phyloP scores from a whole-genome alignment of 164 flowering plant species.

The Umbellularia californica region DNA sequence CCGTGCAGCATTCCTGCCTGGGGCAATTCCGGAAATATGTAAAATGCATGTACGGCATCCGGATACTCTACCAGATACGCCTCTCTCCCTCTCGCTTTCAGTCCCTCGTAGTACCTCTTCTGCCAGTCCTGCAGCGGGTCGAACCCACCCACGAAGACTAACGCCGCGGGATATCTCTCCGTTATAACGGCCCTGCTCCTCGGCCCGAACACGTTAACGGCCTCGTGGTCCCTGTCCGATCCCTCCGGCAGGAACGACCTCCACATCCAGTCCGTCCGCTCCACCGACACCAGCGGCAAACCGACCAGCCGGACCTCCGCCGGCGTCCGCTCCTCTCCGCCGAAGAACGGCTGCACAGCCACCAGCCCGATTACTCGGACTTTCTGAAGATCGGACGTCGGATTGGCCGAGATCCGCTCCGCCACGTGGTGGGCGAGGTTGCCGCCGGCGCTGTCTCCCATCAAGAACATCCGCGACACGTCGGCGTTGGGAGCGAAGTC shows the following conservation, averaged over 20 bases:
- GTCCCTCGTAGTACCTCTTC: conserved; percentile 34
- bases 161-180: conserved; percentile 29
- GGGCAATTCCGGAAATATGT: conserved; percentile 36
- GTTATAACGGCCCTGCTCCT: conserved; percentile 23
- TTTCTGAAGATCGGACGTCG: neutral
- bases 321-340: conserved; percentile 46
- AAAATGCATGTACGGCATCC: conserved; percentile 42
- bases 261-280: conserved; percentile 41
- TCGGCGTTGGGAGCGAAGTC: conserved; percentile 19
- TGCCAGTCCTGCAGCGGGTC: conserved; percentile 60
- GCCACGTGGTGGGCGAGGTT: conserved; percentile 61
- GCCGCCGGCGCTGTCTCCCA: conserved; percentile 71
- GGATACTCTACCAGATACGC: conserved; percentile 34
- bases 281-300: conserved; percentile 22
- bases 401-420: conserved; percentile 6
- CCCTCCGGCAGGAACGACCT: conserved; percentile 44
- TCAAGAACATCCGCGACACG: conserved; percentile 24
- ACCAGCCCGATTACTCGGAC: conserved; percentile 6
- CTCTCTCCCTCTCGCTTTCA: conserved; percentile 31
- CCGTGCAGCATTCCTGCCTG: conserved; percentile 18
- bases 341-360: conserved; percentile 31
- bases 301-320: conserved; percentile 28
- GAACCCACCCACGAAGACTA: conserved; percentile 41
- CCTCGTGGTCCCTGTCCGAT: conserved; percentile 39
- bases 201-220: conserved; percentile 38